Conservation (phyloP, 73 alveolate genomes). For the Urostyla sp. region DNA sequence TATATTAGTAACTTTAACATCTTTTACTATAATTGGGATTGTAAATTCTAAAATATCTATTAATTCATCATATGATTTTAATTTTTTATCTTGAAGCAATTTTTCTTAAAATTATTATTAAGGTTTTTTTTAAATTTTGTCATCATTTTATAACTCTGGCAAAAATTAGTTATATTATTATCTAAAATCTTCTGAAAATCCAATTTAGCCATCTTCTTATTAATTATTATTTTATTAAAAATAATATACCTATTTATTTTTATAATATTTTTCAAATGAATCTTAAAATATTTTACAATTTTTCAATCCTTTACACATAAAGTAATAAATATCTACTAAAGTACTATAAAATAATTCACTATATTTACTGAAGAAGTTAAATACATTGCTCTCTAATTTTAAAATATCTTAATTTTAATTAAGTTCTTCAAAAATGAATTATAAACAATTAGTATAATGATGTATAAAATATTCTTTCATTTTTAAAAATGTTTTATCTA, state of each 20-base stretch:
- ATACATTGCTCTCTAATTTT: constrained; percentile 5
- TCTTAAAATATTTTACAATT: constrained; percentile 7
- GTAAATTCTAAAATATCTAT: too few relatives aligned
- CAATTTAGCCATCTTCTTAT: too few relatives aligned
- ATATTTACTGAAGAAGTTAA: constrained; percentile 7
- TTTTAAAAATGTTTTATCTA: background rate
- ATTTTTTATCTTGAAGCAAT: background rate
- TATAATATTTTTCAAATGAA: background rate
- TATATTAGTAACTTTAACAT: too few relatives aligned
- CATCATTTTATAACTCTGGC: too few relatives aligned
- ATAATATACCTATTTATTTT: too few relatives aligned
- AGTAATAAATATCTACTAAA: background rate
- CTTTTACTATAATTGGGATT: too few relatives aligned
- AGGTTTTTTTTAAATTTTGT: background rate
- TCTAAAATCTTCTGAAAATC: too few relatives aligned
- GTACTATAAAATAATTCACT: constrained; percentile 35
- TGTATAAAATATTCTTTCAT: constrained; percentile 24
- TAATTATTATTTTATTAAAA: too few relatives aligned
- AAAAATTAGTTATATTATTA: too few relatives aligned
- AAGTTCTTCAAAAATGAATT: constrained; percentile 25
- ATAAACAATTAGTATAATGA: background rate
- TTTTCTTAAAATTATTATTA: background rate
- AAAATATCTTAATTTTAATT: background rate
- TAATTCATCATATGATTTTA: too few relatives aligned
- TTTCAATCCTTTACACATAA: constrained; percentile 10